A percentile compares a stretch with the other conserved stretches of the same genome.
These are phyloP conservation scores for Pseudevernia furfuracea DNA, from an alignment of 495 filamentous ascomycete species.

Conservation along the genomic window DNA sequence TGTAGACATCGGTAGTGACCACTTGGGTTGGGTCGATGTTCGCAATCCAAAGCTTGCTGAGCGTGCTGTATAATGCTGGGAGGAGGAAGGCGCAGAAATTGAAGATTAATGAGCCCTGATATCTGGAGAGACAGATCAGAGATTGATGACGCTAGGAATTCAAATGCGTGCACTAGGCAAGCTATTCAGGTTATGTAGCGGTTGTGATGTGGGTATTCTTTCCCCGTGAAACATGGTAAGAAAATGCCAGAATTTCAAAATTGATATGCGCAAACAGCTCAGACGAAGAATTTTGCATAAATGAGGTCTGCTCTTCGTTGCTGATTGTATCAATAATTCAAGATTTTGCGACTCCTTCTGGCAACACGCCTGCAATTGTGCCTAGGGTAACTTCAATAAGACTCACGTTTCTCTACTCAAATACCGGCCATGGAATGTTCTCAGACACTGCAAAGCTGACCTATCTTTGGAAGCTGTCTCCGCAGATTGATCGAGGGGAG, in stretches of 20 bases:
- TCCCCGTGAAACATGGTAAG: background rate
- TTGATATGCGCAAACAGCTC: background rate
- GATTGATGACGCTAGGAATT: background rate
- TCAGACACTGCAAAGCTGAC: background rate
- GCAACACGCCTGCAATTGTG: background rate
- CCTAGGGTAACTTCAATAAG: background rate
- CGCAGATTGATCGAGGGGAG: background rate
- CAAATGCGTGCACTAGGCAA: background rate
- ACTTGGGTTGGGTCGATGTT: constrained; percentile 57
- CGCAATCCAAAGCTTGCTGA: constrained; percentile 69
- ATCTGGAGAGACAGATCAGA: constrained; percentile 32
- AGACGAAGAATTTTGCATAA: background rate
- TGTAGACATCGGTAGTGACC: constrained; percentile 61
- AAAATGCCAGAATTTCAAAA: background rate
- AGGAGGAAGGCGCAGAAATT: constrained; percentile 58
- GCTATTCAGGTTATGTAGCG: background rate
- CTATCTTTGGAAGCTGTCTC: background rate
- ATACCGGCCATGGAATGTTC: constrained; percentile 5
- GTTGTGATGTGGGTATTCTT: background rate
- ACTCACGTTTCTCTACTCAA: constrained; percentile 15
- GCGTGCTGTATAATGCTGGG: constrained; percentile 60
- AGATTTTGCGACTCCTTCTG: background rate
- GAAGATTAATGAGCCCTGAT: constrained; percentile 51
- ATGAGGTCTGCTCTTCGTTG: background rate
- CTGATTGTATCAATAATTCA: background rate